Evolutionary conservation across 805 yeast species (phyloP).

Genomic region (Schwanniomyces pseudopolymorphus): DNA sequence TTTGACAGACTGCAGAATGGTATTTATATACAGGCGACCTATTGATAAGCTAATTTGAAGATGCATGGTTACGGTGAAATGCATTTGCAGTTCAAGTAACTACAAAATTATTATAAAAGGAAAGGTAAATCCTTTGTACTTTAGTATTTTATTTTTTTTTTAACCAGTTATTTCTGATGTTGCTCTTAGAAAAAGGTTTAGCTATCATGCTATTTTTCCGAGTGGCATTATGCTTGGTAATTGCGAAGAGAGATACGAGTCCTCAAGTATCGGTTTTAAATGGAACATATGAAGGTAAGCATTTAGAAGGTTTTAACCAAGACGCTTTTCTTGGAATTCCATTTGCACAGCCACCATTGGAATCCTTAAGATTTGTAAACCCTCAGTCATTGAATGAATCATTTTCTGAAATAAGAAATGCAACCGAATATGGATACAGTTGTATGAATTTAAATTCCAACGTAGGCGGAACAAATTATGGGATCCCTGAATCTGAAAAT

Average conservation of each 20-base stretch:
- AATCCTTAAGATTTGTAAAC: constrained; percentile 18
- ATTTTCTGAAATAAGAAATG: constrained; percentile 9
- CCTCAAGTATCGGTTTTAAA: background rate
- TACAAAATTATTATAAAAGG: no score
- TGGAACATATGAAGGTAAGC: constrained; percentile 1
- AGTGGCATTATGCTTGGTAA: background rate
- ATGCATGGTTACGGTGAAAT: no score
- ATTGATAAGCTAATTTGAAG: no score
- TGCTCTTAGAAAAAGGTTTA: background rate
- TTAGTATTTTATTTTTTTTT: no score
- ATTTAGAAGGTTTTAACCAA: background rate
- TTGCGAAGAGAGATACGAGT: background rate
- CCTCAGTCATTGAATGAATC: constrained; percentile 14
- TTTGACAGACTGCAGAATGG: no score
- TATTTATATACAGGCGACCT: no score
- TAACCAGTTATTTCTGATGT: no score
- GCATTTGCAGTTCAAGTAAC: no score
- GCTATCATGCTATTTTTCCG: background rate
- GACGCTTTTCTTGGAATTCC: constrained; percentile 17
- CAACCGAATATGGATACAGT: constrained; percentile 17
- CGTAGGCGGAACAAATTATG: constrained; percentile 7
- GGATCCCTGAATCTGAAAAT: constrained; percentile 21
- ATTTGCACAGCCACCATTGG: constrained; percentile 26
- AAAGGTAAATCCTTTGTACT: no score
- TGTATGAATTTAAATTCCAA: constrained; percentile 11